phyloP scores from a whole-genome alignment of 75 land plant species.

The Pseudotsuga menziesii region DNA sequence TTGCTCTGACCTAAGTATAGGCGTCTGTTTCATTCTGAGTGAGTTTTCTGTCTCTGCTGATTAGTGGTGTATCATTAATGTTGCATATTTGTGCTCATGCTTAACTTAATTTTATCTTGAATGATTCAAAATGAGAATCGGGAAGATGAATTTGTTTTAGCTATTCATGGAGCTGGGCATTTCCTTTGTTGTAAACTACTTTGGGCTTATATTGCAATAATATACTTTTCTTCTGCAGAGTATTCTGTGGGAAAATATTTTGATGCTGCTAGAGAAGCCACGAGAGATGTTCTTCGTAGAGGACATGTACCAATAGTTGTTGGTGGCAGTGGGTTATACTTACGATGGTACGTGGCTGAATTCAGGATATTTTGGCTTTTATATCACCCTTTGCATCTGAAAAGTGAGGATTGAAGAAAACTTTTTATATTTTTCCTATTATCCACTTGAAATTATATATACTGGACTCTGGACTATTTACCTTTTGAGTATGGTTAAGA shows the following conservation, averaged over 20 bases:
- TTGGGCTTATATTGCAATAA: background rate
- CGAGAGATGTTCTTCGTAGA: conserved; percentile 44
- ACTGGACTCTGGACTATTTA: too few species aligned
- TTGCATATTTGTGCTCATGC: too few species aligned
- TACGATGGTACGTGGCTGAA: conserved; percentile 67
- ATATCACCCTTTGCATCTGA: background rate
- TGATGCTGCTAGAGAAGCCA: conserved; percentile 72
- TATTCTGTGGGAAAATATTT: conserved; percentile 80
- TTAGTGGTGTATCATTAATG: too few species aligned
- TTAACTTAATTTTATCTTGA: background rate
- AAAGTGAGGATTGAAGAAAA: background rate
- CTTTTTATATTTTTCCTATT: background rate
- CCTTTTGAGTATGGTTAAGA: too few species aligned
- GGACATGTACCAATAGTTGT: conserved; percentile 80
- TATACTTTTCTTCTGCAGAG: conserved; percentile 30
- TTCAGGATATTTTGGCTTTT: conserved; percentile 1
- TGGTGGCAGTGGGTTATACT: conserved; percentile 89
- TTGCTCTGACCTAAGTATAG: too few species aligned
- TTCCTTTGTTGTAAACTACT: background rate
- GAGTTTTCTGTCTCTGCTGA: too few species aligned
- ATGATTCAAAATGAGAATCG: background rate
- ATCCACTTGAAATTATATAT: background rate
- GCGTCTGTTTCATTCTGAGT: too few species aligned
- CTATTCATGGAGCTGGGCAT: background rate
- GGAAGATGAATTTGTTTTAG: background rate